Percentiles rank a stretch among this genome's conserved stretches.
Evolutionary conservation across 2,329 filamentous ascomycete species (phyloP).

Genomic region (Fusarium sp.): DNA sequence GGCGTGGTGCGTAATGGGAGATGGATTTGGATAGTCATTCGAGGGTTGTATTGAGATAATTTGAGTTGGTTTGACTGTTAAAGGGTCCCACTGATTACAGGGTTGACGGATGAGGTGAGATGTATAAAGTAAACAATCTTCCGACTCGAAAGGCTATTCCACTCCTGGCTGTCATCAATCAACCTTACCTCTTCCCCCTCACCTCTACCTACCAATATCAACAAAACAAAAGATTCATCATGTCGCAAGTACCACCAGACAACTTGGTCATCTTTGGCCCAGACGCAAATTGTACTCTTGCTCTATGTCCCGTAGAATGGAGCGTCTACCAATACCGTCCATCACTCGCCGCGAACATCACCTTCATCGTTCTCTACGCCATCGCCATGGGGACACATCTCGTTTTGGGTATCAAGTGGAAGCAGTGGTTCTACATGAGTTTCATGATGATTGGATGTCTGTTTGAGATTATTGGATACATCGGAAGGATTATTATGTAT

Average conservation of each 20-base stretch:
- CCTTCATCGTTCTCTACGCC: conserved; percentile 58
- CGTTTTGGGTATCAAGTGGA: conserved; percentile 56
- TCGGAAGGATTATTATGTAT: conserved; percentile 66
- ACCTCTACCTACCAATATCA: neutral
- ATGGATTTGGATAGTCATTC: neutral
- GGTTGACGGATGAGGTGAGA: neutral
- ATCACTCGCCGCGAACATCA: conserved; percentile 55
- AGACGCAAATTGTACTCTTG: conserved; percentile 62
- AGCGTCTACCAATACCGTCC: conserved; percentile 63
- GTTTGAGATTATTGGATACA: conserved; percentile 72
- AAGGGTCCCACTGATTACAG: neutral
- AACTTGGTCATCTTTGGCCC: conserved; percentile 56
- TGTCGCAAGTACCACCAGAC: conserved; percentile 19
- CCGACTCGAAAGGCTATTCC: neutral
- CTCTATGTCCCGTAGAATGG: conserved; percentile 58
- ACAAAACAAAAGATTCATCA: conserved; percentile 1
- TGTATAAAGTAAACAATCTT: neutral
- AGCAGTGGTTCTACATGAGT: conserved; percentile 57
- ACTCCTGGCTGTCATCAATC: neutral
- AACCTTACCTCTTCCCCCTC: neutral
- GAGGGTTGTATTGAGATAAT: neutral
- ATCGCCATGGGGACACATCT: conserved; percentile 60
- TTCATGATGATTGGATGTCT: conserved; percentile 66
- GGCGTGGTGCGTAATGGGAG: neutral
- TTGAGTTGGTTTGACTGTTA: neutral